Evolutionary conservation across 495 filamentous ascomycete species (phyloP).

Genomic region (Talaromyces borbonicus): DNA sequence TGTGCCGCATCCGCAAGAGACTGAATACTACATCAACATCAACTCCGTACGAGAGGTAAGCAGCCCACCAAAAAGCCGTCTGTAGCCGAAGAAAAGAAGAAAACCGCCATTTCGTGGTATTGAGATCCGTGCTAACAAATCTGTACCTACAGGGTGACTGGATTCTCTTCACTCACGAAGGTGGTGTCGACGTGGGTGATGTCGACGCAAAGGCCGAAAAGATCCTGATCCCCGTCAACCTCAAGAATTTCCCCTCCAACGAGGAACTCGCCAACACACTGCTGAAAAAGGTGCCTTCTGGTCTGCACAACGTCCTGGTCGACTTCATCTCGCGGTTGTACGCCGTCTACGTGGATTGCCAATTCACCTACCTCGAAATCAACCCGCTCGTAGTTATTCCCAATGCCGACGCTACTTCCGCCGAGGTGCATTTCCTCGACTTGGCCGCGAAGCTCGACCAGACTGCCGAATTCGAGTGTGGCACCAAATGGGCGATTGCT

Average conservation of each 20-base stretch:
- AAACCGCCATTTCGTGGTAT: no score
- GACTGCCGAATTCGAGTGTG: slow-evolving; percentile 98
- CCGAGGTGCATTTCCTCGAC: slow-evolving; percentile 95
- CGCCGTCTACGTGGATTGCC: slow-evolving; percentile 98
- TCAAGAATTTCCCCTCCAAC: slow-evolving; percentile 91
- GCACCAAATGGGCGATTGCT: slow-evolving; percentile 95
- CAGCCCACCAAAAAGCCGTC: slow-evolving; percentile 13
- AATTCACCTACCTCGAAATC: slow-evolving; percentile 99
- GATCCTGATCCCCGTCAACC: slow-evolving; percentile 92
- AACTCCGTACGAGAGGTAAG: slow-evolving; percentile 84
- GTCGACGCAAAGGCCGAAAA: slow-evolving; percentile 98
- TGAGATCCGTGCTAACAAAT: background rate
- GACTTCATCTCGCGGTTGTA: slow-evolving; percentile 95
- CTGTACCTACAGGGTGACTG: slow-evolving; percentile 74
- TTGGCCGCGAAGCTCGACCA: slow-evolving; percentile 98
- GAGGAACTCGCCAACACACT: slow-evolving; percentile 77
- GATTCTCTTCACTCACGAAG: slow-evolving; percentile 99
- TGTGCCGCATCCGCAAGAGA: slow-evolving; percentile 83
- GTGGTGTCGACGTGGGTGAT: slow-evolving; percentile 99
- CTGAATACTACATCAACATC: slow-evolving; percentile 99
- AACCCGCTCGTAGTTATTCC: slow-evolving; percentile 98
- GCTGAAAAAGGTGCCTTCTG: slow-evolving; percentile 86
- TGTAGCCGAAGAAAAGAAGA: background rate
- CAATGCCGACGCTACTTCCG: slow-evolving; percentile 83
- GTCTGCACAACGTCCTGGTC: slow-evolving; percentile 92